Evolutionary conservation across 768 basidiomycete species (phyloP).

Genomic region (Lyophyllum atratum): DNA sequence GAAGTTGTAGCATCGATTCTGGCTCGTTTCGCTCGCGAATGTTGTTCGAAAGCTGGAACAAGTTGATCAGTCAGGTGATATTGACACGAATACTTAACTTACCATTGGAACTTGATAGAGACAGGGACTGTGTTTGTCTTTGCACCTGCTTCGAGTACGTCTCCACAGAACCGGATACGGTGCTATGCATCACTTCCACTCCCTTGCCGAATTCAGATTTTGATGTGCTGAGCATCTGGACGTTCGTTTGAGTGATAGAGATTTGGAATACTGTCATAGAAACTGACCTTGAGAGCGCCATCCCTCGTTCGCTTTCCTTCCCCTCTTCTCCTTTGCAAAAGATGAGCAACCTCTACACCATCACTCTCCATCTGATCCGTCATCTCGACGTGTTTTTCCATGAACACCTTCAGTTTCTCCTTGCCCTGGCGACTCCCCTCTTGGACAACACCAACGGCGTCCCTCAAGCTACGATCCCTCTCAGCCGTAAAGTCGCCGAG

Average conservation of each 20-base stretch:
- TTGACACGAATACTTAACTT: constrained; percentile 10
- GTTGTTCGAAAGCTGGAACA: constrained; percentile 57
- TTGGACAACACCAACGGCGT: constrained; percentile 54
- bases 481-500: constrained; percentile 70
- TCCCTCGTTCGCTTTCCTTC: constrained; percentile 60
- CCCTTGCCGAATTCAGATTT: constrained; percentile 42
- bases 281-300: constrained; percentile 56
- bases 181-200: constrained; percentile 44
- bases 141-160: constrained; percentile 56
- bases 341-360: constrained; percentile 41
- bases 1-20: constrained; percentile 60
- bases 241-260: constrained; percentile 1
- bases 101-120: constrained; percentile 47
- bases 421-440: constrained; percentile 59
- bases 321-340: constrained; percentile 44
- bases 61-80: not conserved
- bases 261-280: not conserved
- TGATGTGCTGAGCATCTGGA: constrained; percentile 43
- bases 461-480: constrained; percentile 65
- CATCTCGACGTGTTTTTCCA: constrained; percentile 48
- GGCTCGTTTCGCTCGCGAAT: constrained; percentile 65
- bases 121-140: constrained; percentile 45
- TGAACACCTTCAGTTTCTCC: constrained; percentile 47
- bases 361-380: constrained; percentile 41
- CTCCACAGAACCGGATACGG: constrained; percentile 46